Percentiles rank a stretch among this genome's conserved stretches.
Evolutionary conservation across 83 land plant species (phyloP).

Genomic region (Diphasiastrum complanatum): DNA sequence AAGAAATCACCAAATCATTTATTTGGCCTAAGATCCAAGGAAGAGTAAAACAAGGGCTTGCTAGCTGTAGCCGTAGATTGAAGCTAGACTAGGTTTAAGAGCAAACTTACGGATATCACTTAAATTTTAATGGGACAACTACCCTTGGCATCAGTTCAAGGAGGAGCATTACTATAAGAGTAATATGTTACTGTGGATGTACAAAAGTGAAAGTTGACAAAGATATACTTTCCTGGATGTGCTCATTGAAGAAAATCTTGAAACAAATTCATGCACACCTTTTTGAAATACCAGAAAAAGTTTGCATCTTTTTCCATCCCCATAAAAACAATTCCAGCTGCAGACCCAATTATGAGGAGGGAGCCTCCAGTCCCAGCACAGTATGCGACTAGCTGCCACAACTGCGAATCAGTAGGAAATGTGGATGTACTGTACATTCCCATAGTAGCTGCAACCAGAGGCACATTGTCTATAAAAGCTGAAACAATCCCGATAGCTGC

Average conservation of each 20-base stretch:
- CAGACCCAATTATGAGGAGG: slow-evolving; percentile 96
- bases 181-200: background rate
- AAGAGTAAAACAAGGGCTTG: too few species aligned
- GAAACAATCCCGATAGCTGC: slow-evolving; percentile 82
- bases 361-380: slow-evolving; percentile 99
- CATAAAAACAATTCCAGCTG: slow-evolving; percentile 99
- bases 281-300: slow-evolving; percentile 94
- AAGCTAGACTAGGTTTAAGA: too few species aligned
- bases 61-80: too few species aligned
- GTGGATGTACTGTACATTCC: slow-evolving; percentile 85
- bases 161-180: background rate
- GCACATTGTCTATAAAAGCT: slow-evolving; percentile 96
- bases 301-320: slow-evolving; percentile 99
- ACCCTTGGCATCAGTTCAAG: too few species aligned
- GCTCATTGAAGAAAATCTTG: background rate
- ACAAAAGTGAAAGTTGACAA: background rate
- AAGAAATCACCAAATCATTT: too few species aligned
- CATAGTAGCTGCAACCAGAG: slow-evolving; percentile 97
- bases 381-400: slow-evolving; percentile 94
- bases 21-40: too few species aligned
- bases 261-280: slow-evolving; percentile 41
- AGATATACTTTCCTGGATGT: background rate
- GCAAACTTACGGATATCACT: too few species aligned
- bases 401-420: slow-evolving; percentile 84
- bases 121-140: too few species aligned